Conservation (phyloP, 2,329 filamentous ascomycete genomes). For the Paraphoma chrysanthemicola region DNA sequence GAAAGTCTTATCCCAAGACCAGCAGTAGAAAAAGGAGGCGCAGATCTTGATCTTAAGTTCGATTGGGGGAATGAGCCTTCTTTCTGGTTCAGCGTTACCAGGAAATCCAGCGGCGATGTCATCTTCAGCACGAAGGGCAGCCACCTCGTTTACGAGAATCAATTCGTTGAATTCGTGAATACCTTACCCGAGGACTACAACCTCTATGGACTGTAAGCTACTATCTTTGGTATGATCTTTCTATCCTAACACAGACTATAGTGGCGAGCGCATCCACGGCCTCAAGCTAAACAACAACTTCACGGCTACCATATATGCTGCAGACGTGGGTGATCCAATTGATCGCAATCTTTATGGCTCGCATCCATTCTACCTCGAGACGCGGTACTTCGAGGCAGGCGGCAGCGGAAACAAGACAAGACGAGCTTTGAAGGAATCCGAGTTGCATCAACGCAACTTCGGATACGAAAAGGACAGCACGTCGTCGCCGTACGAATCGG, state of each 20-base stretch:
- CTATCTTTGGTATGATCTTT: no score
- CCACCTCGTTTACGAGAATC: constrained; percentile 75
- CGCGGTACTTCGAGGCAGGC: constrained; percentile 69
- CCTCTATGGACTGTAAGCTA: constrained; percentile 66
- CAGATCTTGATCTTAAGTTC: constrained; percentile 58
- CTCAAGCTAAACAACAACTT: constrained; percentile 76
- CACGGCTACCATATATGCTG: constrained; percentile 72
- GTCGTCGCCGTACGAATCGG: constrained; percentile 66
- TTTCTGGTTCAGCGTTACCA: constrained; percentile 65
- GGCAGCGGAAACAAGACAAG: constrained; percentile 56
- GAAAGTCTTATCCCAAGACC: constrained; percentile 69
- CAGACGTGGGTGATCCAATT: constrained; percentile 71
- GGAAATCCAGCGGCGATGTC: constrained; percentile 66
- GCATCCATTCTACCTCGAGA: constrained; percentile 82
- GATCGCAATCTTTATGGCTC: constrained; percentile 75
- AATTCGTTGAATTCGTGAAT: constrained; percentile 77
- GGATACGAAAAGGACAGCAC: constrained; percentile 7
- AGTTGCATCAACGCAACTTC: constrained; percentile 47
- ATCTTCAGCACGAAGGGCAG: constrained; percentile 72
- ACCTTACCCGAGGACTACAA: constrained; percentile 74
- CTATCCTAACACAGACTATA: no score
- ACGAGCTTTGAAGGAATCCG: constrained; percentile 61
- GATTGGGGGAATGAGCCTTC: constrained; percentile 62
- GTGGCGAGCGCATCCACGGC: constrained; percentile 73
- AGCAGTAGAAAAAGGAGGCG: constrained; percentile 46